Percentiles rank a stretch among this genome's conserved stretches.
phyloP scores from a whole-genome alignment of 176 grass and related monocot species.

The Cenchrus fungigraminus region DNA sequence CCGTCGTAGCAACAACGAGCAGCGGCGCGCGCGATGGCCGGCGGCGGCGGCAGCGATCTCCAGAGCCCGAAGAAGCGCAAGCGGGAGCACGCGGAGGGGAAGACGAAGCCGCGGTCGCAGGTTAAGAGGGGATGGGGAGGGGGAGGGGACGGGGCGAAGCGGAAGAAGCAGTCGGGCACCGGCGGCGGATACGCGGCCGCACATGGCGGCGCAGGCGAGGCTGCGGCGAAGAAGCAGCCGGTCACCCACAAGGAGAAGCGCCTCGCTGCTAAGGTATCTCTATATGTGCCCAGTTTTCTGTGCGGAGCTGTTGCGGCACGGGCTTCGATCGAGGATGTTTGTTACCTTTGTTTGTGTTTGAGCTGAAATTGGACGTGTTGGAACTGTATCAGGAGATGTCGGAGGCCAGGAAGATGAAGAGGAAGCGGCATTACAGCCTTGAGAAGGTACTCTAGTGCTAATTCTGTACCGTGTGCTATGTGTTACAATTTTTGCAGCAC shows the following conservation, averaged over 20 bases:
- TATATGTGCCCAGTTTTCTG: not conserved
- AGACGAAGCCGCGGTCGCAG: slow-evolving; percentile 2
- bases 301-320: not conserved
- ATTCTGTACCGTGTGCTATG: not conserved
- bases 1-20: not conserved
- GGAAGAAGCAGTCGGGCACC: slow-evolving; percentile 35
- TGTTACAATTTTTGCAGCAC: not conserved
- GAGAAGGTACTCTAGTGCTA: slow-evolving; percentile 57
- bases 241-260: slow-evolving; percentile 60
- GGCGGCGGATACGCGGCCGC: not conserved
- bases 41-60: slow-evolving; percentile 15
- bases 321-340: not conserved
- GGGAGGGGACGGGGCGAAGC: slow-evolving; percentile 13
- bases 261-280: slow-evolving; percentile 61
- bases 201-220: not conserved
- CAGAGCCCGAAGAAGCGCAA: slow-evolving; percentile 57
- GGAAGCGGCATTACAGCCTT: slow-evolving; percentile 70
- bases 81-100: slow-evolving; percentile 36
- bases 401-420: slow-evolving; percentile 82
- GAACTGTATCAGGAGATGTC: slow-evolving; percentile 51
- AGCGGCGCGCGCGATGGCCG: slow-evolving; percentile 32
- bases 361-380: not conserved
- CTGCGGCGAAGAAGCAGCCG: slow-evolving; percentile 32
- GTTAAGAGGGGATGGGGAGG: not conserved
- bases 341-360: not conserved